These are phyloP conservation scores for Lathyrus oleraceus DNA, from an alignment of 306 rosid species.

Conservation along the genomic window DNA sequence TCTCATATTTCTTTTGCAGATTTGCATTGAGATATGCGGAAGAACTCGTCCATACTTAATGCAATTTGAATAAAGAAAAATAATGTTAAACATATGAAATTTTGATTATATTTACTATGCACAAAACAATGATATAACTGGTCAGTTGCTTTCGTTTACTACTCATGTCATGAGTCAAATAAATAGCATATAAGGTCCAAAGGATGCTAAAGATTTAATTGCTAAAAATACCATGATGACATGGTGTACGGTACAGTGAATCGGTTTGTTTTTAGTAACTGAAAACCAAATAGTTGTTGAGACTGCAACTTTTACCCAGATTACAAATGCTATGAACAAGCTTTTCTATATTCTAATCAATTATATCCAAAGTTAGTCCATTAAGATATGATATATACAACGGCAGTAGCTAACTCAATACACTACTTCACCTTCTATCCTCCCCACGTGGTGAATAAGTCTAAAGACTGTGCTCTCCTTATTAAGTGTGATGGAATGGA, in stretches of 20 bases:
- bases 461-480: slow-evolving; percentile 10
- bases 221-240: neutral
- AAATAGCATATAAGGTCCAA: neutral
- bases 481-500: slow-evolving; percentile 3
- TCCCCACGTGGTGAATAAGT: slow-evolving; percentile 22
- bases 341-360: slow-evolving; percentile 32
- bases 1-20: too few species aligned
- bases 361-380: slow-evolving; percentile 36
- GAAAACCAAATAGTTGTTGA: slow-evolving; percentile 3
- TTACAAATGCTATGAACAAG: slow-evolving; percentile 20
- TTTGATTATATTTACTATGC: too few species aligned
- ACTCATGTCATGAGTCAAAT: neutral
- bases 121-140: neutral
- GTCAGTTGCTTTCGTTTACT: neutral
- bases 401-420: slow-evolving; percentile 44
- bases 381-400: slow-evolving; percentile 52
- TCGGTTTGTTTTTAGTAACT: neutral
- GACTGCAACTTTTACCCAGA: neutral
- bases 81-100: too few species aligned
- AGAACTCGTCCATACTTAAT: too few species aligned
- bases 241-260: neutral
- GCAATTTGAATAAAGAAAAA: too few species aligned
- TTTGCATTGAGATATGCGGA: too few species aligned
- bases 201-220: neutral
- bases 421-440: slow-evolving; percentile 41